Percentiles rank a stretch among this genome's conserved stretches.
phyloP scores from a whole-genome alignment of 2,329 filamentous ascomycete species.

The Moelleriella libera region DNA sequence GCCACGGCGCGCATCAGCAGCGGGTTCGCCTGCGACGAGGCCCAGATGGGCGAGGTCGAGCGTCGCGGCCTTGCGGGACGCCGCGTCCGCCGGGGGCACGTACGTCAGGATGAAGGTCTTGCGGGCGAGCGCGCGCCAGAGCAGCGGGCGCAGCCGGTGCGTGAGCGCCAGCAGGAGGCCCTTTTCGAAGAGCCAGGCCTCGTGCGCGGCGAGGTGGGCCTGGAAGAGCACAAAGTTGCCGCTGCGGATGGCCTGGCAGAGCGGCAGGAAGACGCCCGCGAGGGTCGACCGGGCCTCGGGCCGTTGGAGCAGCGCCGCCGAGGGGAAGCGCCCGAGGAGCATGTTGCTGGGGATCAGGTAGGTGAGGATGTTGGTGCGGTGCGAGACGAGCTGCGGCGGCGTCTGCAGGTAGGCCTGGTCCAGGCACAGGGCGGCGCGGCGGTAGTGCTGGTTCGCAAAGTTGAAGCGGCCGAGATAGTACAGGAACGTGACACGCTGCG shows the following conservation, averaged over 20 bases:
- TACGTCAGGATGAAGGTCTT: constrained; percentile 69
- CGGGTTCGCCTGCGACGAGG: constrained; percentile 29
- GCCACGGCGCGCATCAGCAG: constrained; percentile 37
- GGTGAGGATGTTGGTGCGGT: constrained; percentile 67
- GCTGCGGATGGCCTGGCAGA: constrained; percentile 56
- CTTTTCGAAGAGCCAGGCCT: constrained; percentile 61
- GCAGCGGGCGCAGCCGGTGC: constrained; percentile 63
- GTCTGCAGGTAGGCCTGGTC: constrained; percentile 68
- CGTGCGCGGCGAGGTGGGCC: constrained; percentile 46
- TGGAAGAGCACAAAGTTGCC: constrained; percentile 68
- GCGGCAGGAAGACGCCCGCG: constrained; percentile 52
- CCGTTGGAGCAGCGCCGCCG: constrained; percentile 46
- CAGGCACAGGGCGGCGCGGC: constrained; percentile 59
- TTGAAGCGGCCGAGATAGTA: constrained; percentile 90
- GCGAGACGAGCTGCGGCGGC: constrained; percentile 45
- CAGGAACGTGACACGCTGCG: constrained; percentile 80
- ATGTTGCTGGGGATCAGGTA: constrained; percentile 76
- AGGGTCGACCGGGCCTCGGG: constrained; percentile 34
- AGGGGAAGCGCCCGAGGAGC: constrained; percentile 73
- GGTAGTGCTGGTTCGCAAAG: constrained; percentile 73
- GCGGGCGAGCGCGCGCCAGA: constrained; percentile 73
- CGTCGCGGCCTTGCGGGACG: constrained; percentile 52
- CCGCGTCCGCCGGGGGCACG: constrained; percentile 42
- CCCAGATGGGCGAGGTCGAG: constrained; percentile 56
- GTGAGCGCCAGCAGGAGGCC: constrained; percentile 63